Conservation (phyloP, 257 asterid genomes). For the Mitragyna speciosa region DNA sequence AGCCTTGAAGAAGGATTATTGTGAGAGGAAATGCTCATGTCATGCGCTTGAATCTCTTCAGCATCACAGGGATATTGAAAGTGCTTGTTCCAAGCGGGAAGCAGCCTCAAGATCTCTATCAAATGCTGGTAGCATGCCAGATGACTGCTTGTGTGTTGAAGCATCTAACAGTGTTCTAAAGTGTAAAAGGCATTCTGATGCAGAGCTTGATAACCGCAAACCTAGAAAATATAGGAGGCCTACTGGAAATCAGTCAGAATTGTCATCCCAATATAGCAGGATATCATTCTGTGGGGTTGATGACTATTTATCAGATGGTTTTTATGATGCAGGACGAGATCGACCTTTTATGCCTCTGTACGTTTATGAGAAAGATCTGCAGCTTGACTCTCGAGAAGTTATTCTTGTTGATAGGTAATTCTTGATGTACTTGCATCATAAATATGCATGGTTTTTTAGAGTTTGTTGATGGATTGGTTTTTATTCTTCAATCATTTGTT, state of each 20-base stretch:
- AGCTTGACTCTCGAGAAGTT: conserved; percentile 68
- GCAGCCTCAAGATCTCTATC: conserved; percentile 37
- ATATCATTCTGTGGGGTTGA: conserved; percentile 69
- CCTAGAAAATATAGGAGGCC: conserved; percentile 82
- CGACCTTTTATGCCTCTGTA: conserved; percentile 76
- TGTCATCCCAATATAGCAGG: conserved; percentile 71
- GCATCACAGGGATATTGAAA: conserved; percentile 28
- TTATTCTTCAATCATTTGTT: conserved; percentile 27
- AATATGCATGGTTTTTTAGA: not conserved
- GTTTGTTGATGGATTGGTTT: not conserved
- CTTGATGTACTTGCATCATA: not conserved
- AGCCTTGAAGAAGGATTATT: conserved; percentile 22
- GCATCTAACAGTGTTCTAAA: conserved; percentile 39
- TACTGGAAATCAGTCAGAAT: conserved; percentile 48
- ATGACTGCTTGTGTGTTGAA: conserved; percentile 48
- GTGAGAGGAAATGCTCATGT: conserved; percentile 53
- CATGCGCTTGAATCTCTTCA: conserved; percentile 34
- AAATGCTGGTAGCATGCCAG: conserved; percentile 39
- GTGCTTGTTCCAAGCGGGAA: conserved; percentile 32
- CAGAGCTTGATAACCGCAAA: conserved; percentile 77
- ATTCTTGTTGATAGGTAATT: conserved; percentile 81
- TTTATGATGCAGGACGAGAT: conserved; percentile 95
- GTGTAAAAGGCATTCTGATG: conserved; percentile 82
- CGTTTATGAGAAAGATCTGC: conserved; percentile 53
- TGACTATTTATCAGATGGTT: conserved; percentile 85